These are phyloP conservation scores for Alternaria alternata DNA, from an alignment of 2,329 filamentous ascomycete genomes.

Conservation along the genomic window DNA sequence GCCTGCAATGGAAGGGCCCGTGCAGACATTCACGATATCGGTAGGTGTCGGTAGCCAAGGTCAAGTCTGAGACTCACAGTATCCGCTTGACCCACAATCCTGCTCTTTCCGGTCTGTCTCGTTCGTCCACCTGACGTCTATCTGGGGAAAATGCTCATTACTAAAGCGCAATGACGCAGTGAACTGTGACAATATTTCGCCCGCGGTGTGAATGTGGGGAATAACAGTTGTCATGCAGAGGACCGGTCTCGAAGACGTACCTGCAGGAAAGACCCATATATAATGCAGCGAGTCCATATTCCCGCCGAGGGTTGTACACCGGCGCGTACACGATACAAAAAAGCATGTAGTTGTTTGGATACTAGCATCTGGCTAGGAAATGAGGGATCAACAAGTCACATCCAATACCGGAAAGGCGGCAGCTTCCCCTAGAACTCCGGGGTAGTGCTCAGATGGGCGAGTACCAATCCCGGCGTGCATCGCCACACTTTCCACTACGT, in stretches of 20 bases:
- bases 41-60: slow-evolving; percentile 2
- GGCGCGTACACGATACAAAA: slow-evolving; percentile 16
- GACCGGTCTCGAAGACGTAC: slow-evolving; percentile 6
- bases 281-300: slow-evolving; percentile 1
- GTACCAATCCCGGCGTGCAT: slow-evolving; percentile 6
- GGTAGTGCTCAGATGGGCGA: slow-evolving; percentile 3
- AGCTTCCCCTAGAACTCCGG: background rate
- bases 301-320: background rate
- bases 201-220: background rate
- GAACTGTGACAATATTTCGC: background rate
- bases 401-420: slow-evolving; percentile 1
- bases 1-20: slow-evolving; percentile 1
- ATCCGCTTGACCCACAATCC: slow-evolving; percentile 21
- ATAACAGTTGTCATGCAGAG: slow-evolving; percentile 10
- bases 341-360: slow-evolving; percentile 9
- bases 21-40: slow-evolving; percentile 6
- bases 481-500: background rate
- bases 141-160: background rate
- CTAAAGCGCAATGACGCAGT: slow-evolving; percentile 10
- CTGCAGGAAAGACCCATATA: slow-evolving; percentile 3
- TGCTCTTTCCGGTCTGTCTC: background rate
- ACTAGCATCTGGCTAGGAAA: slow-evolving; percentile 8
- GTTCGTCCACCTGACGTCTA: slow-evolving; percentile 12
- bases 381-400: background rate
- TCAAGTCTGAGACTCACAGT: slow-evolving; percentile 13